phyloP scores from a whole-genome alignment of 2,329 filamentous ascomycete species.

The Fusarium longipes region DNA sequence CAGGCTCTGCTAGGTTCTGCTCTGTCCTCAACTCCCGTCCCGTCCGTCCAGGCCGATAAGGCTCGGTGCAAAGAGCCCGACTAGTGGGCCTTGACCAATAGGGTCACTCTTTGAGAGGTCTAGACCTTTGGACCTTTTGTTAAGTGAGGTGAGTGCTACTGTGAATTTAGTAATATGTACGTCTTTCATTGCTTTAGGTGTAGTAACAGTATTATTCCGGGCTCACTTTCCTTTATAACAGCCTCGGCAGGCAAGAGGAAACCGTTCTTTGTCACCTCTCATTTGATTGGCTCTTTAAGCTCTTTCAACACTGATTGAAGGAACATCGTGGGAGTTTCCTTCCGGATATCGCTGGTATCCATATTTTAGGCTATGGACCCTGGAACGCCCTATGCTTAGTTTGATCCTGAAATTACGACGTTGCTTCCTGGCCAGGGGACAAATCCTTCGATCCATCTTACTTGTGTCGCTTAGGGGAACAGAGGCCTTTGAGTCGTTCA shows the following conservation, averaged over 20 bases:
- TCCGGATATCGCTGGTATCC: constrained; percentile 9
- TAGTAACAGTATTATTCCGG: background rate
- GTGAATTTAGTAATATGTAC: background rate
- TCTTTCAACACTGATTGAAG: background rate
- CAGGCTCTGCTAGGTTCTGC: constrained; percentile 21
- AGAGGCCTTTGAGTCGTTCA: background rate
- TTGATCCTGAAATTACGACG: constrained; percentile 28
- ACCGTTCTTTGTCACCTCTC: background rate
- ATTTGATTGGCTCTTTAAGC: background rate
- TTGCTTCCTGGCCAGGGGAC: constrained; percentile 13
- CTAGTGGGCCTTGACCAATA: constrained; percentile 30
- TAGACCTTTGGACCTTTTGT: constrained; percentile 26
- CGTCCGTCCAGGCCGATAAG: constrained; percentile 28
- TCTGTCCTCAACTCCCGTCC: constrained; percentile 26
- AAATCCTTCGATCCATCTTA: constrained; percentile 26
- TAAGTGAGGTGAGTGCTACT: constrained; percentile 2
- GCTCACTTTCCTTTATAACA: background rate
- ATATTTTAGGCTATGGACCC: constrained; percentile 33
- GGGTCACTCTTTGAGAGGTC: constrained; percentile 2
- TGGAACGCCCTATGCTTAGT: constrained; percentile 2
- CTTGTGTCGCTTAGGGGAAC: background rate
- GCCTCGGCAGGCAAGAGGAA: background rate
- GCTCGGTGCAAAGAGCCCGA: constrained; percentile 21
- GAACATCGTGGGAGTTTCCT: background rate
- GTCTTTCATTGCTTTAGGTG: constrained; percentile 27